phyloP scores from a whole-genome alignment of 2,329 filamentous ascomycete genomes.

The Zasmidium cellare region DNA sequence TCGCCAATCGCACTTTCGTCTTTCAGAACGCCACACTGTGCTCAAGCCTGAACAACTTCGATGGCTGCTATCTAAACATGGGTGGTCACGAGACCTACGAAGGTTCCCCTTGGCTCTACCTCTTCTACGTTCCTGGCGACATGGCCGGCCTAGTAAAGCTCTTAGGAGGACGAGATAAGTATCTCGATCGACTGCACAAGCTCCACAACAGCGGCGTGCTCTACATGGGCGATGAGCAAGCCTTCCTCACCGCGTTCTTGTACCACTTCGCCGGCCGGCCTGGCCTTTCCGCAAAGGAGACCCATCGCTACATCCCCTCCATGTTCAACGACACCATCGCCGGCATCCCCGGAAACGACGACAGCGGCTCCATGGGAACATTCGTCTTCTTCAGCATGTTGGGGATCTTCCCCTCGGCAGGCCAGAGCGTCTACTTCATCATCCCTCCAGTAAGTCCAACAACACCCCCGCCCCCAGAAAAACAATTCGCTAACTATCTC shows the following conservation, averaged over 20 bases:
- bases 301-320: conserved; percentile 58
- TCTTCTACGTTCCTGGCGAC: conserved; percentile 24
- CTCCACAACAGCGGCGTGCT: conserved; percentile 58
- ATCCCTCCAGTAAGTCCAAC: conserved; percentile 46
- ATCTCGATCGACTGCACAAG: conserved; percentile 47
- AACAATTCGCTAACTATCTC: too few relatives aligned
- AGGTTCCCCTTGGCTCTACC: conserved; percentile 23
- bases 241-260: conserved; percentile 52
- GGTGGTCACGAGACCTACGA: conserved; percentile 22
- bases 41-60: conserved; percentile 19
- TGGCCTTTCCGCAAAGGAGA: conserved; percentile 60
- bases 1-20: conserved; percentile 17
- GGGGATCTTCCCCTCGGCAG: conserved; percentile 67
- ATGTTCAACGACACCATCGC: conserved; percentile 57
- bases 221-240: conserved; percentile 26
- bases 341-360: conserved; percentile 69
- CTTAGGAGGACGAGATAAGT: conserved; percentile 19
- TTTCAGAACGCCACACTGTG: conserved; percentile 25
- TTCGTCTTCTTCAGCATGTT: conserved; percentile 70
- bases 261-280: conserved; percentile 68
- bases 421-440: conserved; percentile 56
- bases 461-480: too few relatives aligned
- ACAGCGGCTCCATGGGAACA: conserved; percentile 72
- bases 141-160: conserved; percentile 20
- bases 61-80: conserved; percentile 39